phyloP scores from a whole-genome alignment of 2,329 filamentous ascomycete species.

The Botryotinia globosa region DNA sequence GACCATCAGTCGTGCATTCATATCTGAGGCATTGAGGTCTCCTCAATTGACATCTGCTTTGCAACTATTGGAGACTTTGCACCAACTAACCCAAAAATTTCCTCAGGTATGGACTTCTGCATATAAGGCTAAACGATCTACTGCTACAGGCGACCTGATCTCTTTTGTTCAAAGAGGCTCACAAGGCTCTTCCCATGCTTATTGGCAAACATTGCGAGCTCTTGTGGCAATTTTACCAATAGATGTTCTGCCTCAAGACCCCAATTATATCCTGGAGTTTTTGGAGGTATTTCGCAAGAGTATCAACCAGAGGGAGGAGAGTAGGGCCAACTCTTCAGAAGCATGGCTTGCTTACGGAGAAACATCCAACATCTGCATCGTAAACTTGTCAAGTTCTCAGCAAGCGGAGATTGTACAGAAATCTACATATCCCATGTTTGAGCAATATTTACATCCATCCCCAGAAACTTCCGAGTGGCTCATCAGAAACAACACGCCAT shows the following conservation, averaged over 20 bases:
- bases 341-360: conserved; percentile 77
- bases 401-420: conserved; percentile 47
- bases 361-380: conserved; percentile 54
- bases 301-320: conserved; percentile 71
- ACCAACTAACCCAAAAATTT: conserved; percentile 60
- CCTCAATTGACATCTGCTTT: conserved; percentile 71
- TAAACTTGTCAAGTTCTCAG: conserved; percentile 45
- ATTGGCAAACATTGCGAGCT: conserved; percentile 67
- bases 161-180: conserved; percentile 81
- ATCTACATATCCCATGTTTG: conserved; percentile 53
- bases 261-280: conserved; percentile 57
- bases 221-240: conserved; percentile 58
- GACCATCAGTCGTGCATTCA: conserved; percentile 56
- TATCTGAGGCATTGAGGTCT: conserved; percentile 70
- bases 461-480: conserved; percentile 28
- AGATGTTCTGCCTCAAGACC: conserved; percentile 52
- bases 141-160: conserved; percentile 57
- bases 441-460: conserved; percentile 48
- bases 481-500: conserved; percentile 23
- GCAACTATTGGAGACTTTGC: conserved; percentile 66
- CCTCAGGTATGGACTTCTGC: conserved; percentile 72
- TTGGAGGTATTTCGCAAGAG: conserved; percentile 68
- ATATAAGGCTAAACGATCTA: conserved; percentile 52
- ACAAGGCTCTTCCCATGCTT: conserved; percentile 67
- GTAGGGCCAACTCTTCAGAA: conserved; percentile 60